Base-by-base conservation (phyloP, 164 flowering plant genomes). In the Houttuynia cordata region DNA sequence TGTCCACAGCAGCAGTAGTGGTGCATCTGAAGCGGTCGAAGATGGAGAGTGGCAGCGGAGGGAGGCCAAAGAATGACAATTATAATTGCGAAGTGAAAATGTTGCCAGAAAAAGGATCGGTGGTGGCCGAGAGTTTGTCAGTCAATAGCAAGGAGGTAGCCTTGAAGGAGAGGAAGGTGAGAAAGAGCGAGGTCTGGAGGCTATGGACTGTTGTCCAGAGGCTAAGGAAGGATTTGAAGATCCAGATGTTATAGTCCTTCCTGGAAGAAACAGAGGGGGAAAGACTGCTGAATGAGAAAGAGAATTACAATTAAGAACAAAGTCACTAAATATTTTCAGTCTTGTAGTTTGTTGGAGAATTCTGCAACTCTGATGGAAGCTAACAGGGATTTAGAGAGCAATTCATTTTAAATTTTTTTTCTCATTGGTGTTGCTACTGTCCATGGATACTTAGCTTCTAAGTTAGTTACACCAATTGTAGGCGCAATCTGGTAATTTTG, bases 241-340 rank as follows among this genome's bases (percentile, higher is more conserved):
- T 82, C 0, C 79, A 83, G 71, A 94, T 94, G 96, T 47, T 91
- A 70, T 97, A 94, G 81, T 86, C 88, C 30, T 83, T 96, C 0
- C 76, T 93, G 70, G 99, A 91, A 73, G 99, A 88, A 69, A 87
- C 88, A 1, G 99, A 94, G 71, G 68, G 96, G 52, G 88, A 91
- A 76, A 64, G 99, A 50, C 87, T 91, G 97, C 83, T 94, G 8
- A 96, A 91, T 57, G 97, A 91, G 68, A 75, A 86, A 51, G 78
- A 91, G 0, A 87, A 83, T 77, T 81, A 80, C 83, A 86, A 94
- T 96, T 93, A 2, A 2, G 37, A 30, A 30, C 37, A 30, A 30
- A 30, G 37, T 6, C 37, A 30, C 37, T 30, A 61, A 60, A 62
- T 19, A 17, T 45, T 45, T 45, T 45, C 13, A 10, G 13, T 45